Evolutionary conservation across 371 early-diverging fungal genomes (phyloP), one percentile per base, ranked within the genome.

Genomic region (Phascolomyces articulosus): DNA sequence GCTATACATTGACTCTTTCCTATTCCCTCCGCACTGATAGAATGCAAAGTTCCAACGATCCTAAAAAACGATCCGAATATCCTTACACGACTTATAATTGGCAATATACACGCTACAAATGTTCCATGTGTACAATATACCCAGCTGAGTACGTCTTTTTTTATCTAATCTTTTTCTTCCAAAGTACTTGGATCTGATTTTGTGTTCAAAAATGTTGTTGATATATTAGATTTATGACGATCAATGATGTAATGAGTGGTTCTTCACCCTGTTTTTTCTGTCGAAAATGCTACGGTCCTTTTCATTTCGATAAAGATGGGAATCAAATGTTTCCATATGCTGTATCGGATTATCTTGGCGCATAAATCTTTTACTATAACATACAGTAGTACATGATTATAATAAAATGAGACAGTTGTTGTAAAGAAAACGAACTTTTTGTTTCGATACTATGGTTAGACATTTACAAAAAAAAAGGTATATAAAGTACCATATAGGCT

Each of bases 261-360:
- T 80, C 83, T 62, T 86, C 87, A n/a, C 92, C 93, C 1, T 87
- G 87, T 58, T 89, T 86, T 68, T 93, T 91, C 75, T 94, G 94
- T 65, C 82, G 85, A 60, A 73, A 73, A 27, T 94, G 94, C 75
- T 94, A 86, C 60, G 67, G 78, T 24, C 78, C 76, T 7, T 92
- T 93, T 74, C 94, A 93, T 71, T 90, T 85, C 64, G 84, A 86
- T 59, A 62, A 49, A n/a, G 67, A 86, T n/a, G 85, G 82, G 11
- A 69, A 62, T 10, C 58, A 44, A 28, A 41, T 55, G 26, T 47
- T 47, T 24, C n/a, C 26, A 0, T 67, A 47, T 38, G 21, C 49
- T 15, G 29, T 28, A 20, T 13, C 53, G 2, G 27, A 29, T 40
- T 75, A 75, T 62, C 11, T 58, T 55, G 72, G 75, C 0, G 16